Evolutionary conservation across 2,329 filamentous ascomycete species (phyloP).

Genomic region (Huntiella bhutanensis): DNA sequence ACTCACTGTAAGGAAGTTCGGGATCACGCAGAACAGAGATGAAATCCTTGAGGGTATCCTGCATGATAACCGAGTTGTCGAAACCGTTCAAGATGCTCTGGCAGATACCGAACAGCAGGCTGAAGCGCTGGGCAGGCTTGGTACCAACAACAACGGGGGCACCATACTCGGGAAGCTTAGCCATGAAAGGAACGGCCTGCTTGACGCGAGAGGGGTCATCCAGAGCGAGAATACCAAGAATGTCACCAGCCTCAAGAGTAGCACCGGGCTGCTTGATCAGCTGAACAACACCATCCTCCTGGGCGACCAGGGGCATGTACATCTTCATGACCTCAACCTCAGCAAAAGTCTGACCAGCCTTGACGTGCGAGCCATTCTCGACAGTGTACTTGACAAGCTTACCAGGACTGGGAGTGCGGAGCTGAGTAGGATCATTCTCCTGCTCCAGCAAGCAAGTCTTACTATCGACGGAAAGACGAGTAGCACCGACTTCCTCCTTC

Average conservation of each 20-base stretch:
- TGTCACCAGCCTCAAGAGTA: constrained; percentile 94
- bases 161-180: constrained; percentile 72
- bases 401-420: constrained; percentile 82
- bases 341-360: constrained; percentile 79
- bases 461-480: constrained; percentile 86
- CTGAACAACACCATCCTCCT: constrained; percentile 91
- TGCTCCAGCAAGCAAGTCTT: constrained; percentile 97
- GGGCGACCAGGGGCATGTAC: constrained; percentile 96
- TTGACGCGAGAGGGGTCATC: constrained; percentile 94
- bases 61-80: constrained; percentile 96
- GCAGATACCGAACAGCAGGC: constrained; percentile 56
- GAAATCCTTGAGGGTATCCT: constrained; percentile 63
- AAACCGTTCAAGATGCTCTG: constrained; percentile 80
- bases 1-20: constrained; percentile 89
- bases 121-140: constrained; percentile 81
- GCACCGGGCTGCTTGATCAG: constrained; percentile 98
- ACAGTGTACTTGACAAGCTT: constrained; percentile 97
- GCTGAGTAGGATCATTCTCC: constrained; percentile 95
- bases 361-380: constrained; percentile 85
- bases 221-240: constrained; percentile 87
- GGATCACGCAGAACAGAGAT: constrained; percentile 78
- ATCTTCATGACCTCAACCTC: constrained; percentile 99
- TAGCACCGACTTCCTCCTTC: constrained; percentile 96
- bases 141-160: constrained; percentile 70
- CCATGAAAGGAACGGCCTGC: constrained; percentile 84